phyloP scores from a whole-genome alignment of 257 asterid species.

The Penstemon eatonii region DNA sequence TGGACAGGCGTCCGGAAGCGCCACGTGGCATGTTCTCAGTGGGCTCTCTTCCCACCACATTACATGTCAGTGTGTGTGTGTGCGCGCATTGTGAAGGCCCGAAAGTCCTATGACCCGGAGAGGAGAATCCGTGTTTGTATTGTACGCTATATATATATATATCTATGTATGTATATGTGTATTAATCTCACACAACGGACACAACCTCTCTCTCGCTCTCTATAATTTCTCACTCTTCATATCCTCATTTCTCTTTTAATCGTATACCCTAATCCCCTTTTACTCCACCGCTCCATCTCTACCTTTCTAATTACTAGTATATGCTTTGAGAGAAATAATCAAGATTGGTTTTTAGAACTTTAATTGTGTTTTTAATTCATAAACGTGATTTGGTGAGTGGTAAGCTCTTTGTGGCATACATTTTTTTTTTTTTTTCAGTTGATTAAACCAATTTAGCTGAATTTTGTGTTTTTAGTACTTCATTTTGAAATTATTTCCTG shows the following conservation, averaged over 20 bases:
- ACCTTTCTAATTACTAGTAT: background rate
- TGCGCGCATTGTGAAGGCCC: conserved; percentile 28
- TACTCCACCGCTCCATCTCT: conserved; percentile 17
- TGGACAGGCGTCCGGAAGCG: conserved; percentile 44
- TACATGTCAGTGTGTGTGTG: conserved; percentile 45
- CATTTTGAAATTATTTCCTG: conserved; percentile 32
- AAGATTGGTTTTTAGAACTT: conserved; percentile 28
- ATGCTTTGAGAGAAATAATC: background rate
- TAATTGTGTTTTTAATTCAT: conserved; percentile 38
- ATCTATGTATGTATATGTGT: too few relatives aligned
- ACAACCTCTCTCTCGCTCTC: conserved; percentile 21
- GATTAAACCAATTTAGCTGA: conserved; percentile 41
- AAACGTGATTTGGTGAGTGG: conserved; percentile 38
- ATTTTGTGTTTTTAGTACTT: conserved; percentile 34
- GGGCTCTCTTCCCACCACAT: conserved; percentile 56
- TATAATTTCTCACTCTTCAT: conserved; percentile 27
- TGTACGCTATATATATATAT: conserved; percentile 23
- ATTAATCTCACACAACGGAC: too few relatives aligned
- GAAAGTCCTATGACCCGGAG: conserved; percentile 37
- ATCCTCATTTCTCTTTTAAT: conserved; percentile 33
- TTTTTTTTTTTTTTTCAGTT: background rate
- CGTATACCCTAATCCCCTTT: conserved; percentile 37
- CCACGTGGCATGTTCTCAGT: conserved; percentile 50
- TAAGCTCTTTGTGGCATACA: conserved; percentile 25
- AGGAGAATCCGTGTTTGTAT: conserved; percentile 46